A percentile compares a stretch with the other conserved stretches of the same genome.
Evolutionary conservation across 2,329 filamentous ascomycete genomes (phyloP).

Genomic region (Colletotrichum tofieldiae): DNA sequence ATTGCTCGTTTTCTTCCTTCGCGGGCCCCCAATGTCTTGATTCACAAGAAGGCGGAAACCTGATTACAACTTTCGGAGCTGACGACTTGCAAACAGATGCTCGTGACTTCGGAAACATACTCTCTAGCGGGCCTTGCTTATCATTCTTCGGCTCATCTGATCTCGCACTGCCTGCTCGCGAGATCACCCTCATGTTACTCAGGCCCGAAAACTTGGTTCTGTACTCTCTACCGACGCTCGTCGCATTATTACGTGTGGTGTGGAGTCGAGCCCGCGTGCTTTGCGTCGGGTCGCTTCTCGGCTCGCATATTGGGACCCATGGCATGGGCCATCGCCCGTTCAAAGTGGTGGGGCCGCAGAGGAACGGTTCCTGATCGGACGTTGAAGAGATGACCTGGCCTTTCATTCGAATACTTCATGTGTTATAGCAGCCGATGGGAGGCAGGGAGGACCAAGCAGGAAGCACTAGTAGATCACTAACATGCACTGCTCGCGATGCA

Average conservation of each 20-base stretch:
- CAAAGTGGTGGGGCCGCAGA: slow-evolving; percentile 15
- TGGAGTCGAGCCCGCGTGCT: slow-evolving; percentile 11
- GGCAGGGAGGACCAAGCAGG: no score
- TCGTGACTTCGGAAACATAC: background rate
- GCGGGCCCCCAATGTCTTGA: background rate
- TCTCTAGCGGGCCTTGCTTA: no score
- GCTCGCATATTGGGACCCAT: slow-evolving; percentile 38
- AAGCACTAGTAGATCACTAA: background rate
- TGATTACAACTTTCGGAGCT: background rate
- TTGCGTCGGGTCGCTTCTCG: slow-evolving; percentile 39
- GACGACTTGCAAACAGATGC: background rate
- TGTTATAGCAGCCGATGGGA: background rate
- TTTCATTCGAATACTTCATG: background rate
- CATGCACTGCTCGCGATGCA: background rate
- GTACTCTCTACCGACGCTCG: background rate
- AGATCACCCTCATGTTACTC: background rate
- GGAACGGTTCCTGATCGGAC: slow-evolving; percentile 17
- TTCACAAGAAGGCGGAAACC: background rate
- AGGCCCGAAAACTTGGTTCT: slow-evolving; percentile 3
- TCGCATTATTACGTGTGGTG: slow-evolving; percentile 28
- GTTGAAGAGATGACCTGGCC: slow-evolving; percentile 18
- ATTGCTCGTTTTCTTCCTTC: background rate
- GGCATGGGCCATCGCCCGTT: background rate
- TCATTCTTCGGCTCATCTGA: background rate
- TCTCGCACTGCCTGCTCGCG: background rate